Conservation (phyloP, 495 filamentous ascomycete genomes). For the Pyrenopolyporus hunteri region DNA sequence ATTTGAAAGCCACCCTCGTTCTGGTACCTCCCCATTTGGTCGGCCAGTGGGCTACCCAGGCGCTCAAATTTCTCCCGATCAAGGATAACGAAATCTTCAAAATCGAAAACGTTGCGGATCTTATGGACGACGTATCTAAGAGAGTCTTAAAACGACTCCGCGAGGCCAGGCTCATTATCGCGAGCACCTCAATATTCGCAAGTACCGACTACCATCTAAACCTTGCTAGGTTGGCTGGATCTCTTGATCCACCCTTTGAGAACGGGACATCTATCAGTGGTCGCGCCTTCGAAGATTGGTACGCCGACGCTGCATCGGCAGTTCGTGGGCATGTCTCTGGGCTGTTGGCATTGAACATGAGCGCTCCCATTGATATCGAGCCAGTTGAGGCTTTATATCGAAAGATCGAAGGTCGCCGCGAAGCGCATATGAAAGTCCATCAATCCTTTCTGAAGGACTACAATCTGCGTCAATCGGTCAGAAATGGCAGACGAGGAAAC, state of each 20-base stretch:
- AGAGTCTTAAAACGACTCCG: conserved; percentile 47
- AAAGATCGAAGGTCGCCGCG: neutral
- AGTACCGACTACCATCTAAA: conserved; percentile 45
- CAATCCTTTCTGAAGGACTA: neutral
- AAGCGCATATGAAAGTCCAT: neutral
- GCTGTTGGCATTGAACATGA: neutral
- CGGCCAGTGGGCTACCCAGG: conserved; percentile 70
- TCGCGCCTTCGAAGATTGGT: conserved; percentile 62
- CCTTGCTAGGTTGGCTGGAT: conserved; percentile 48
- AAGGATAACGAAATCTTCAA: conserved; percentile 48
- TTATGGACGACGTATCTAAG: conserved; percentile 36
- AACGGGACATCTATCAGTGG: conserved; percentile 32
- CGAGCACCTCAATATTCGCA: conserved; percentile 55
- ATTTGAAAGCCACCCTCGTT: conserved; percentile 71
- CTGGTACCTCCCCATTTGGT: conserved; percentile 68
- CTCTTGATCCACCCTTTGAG: conserved; percentile 54
- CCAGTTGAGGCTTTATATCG: neutral
- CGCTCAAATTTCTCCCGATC: conserved; percentile 58
- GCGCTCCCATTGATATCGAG: neutral
- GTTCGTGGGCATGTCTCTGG: conserved; percentile 45
- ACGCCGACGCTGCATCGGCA: conserved; percentile 46
- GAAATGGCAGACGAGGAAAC: neutral
- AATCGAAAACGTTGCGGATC: conserved; percentile 42
- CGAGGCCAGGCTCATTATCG: conserved; percentile 63
- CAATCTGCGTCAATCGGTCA: neutral